Conservation (phyloP, 352 stramenopile species). For the Phytophthora palmivora region DNA sequence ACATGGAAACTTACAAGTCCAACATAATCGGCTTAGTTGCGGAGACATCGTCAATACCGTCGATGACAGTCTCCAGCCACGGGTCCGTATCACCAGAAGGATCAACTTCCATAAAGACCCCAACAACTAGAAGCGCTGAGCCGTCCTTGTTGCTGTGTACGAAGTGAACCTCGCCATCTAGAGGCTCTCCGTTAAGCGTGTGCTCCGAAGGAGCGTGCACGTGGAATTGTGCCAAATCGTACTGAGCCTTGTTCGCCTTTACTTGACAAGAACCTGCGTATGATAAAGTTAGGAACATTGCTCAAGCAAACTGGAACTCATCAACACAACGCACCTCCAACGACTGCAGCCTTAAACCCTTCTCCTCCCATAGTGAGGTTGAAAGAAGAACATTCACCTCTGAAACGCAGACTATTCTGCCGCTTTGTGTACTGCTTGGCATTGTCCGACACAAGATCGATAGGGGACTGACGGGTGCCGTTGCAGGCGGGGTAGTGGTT, state of each 20-base stretch:
- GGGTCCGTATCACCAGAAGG: slow-evolving; percentile 27
- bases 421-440: slow-evolving; percentile 3
- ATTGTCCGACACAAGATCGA: slow-evolving; percentile 31
- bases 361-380: slow-evolving; percentile 30
- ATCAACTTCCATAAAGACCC: slow-evolving; percentile 37
- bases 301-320: not conserved
- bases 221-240: slow-evolving; percentile 48
- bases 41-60: slow-evolving; percentile 34
- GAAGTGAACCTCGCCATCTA: slow-evolving; percentile 57
- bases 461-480: slow-evolving; percentile 33
- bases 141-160: slow-evolving; percentile 46
- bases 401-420: slow-evolving; percentile 25
- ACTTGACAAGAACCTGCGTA: slow-evolving; percentile 23
- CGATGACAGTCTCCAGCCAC: slow-evolving; percentile 44
- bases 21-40: slow-evolving; percentile 13
- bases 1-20: slow-evolving; percentile 23
- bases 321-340: slow-evolving; percentile 11
- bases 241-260: slow-evolving; percentile 14
- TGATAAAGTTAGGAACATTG: not conserved
- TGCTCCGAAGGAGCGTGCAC: slow-evolving; percentile 56
- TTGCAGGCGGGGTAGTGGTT: slow-evolving; percentile 16
- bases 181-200: slow-evolving; percentile 44
- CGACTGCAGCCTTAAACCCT: slow-evolving; percentile 22
- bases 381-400: slow-evolving; percentile 24
- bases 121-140: slow-evolving; percentile 44